Base-by-base conservation (phyloP, 495 filamentous ascomycete genomes). In the Glutinoglossum americanum region DNA sequence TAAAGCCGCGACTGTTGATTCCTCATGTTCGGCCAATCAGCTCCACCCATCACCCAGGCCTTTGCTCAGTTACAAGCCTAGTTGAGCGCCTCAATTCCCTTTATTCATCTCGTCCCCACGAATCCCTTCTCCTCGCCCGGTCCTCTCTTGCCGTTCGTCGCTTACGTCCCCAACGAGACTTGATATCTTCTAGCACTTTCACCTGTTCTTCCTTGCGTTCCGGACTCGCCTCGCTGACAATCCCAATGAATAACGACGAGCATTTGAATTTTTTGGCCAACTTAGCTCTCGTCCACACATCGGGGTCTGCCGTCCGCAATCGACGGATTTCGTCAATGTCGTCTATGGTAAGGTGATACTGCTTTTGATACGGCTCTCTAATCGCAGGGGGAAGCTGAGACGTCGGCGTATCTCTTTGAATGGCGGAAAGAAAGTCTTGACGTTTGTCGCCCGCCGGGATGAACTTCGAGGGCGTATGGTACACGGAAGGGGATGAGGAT, bases 391-490 rank as follows among this genome's bases (percentile, higher is more conserved):
- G 81, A 15, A 85, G 73, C 9, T 59, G 56, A 51, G 51, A 37
- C 13, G 55, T 41, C 4, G 59, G 17, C 8, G 54, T 7, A 7
- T 63, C 60, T 19, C 59, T 26, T 13, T 64, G 41, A 10, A 62
- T 45, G 32, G 69, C 67, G 23, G 64, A 54, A 19, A 72, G 70
- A 60, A 88, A 70, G 54, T 70, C 68, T 57, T 80, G 79, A 30
- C 90, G 82, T 8, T 77, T 76, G 71, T 98, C 93, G 59, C 74
- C 71, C 60, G 73, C 71, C 30, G 92, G 93, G 17, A 98, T 81
- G 72, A 98, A 98, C 61, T 86, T 89, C 58, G 79, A 73, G 32
- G 92, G 92, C 3, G 92, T 98, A 67, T 93, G 79, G 68, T 82
- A 86, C 35, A 89, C 82, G 21, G 80, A 85, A 1, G 93, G 78